Base-by-base conservation (phyloP, 306 rosid species). In the Quillaja saponaria region DNA sequence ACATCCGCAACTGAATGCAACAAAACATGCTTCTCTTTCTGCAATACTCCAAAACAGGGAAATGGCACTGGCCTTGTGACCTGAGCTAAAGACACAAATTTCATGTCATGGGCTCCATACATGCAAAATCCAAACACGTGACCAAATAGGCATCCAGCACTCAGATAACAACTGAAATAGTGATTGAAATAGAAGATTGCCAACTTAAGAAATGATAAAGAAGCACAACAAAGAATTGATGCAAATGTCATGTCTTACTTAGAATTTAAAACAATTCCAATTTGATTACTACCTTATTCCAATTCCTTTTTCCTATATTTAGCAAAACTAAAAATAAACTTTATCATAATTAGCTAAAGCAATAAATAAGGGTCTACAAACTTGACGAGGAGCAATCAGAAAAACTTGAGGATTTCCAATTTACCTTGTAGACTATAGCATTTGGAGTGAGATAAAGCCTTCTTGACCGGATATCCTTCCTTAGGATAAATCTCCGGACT, bases 11-110 rank as follows among this genome's bases (percentile, higher is more conserved):
- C 98, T 16, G 78, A 84, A 60, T 82, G 83, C 75, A 92, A 70
- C 48, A 92, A 69, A 71, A 92, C 89, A 78, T 92, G 90, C 90
- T 92, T 92, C 90, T 91, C 92, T 58, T 88, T 92, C 71, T 84
- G 75, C 67, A 86, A 69, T 35, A 73, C 95, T 19, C 98, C 98
- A 42, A 88, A 92, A 71, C 91, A 84, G n/a, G 96, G 95, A 71
- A 91, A 84, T 37, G 96, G 85, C 46, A 86, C 95, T 0, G 98
- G 95, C 82, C 78, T 88, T 0, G 88, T 66, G 67, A 77, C 92
- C 98, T 88, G 84, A 65, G 51, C 67, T 71, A 67, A 61, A 76
- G n/a, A 63, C 53, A 69, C 72, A 75, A 6, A 57, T 34, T 48
- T 56, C 58, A 74, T 15, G 42, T 17, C 62, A 49, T 6, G 31